Evolutionary conservation across 441 rosid genomes (phyloP), one percentile per base, ranked within the genome.

Genomic region (Adansonia grandidieri): DNA sequence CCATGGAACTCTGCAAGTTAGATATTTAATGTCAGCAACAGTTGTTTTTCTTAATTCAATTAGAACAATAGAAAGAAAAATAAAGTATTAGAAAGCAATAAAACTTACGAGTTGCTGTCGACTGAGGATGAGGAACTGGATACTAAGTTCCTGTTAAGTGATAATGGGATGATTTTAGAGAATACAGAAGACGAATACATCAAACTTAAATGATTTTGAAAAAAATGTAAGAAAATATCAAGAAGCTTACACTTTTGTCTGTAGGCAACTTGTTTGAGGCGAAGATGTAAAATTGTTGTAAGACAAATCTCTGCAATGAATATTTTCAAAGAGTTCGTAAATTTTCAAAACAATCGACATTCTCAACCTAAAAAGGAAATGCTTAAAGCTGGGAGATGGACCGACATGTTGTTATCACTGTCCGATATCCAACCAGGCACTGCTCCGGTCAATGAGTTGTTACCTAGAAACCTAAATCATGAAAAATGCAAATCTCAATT

Each of bases 271-370:
- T 17, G 22, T 0, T n/a, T 67, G 0, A 77, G 83, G 54, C 57
- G 91, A 61, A 56, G 79, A 80, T 0, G 89, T 88, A 82, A 96
- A 96, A 78, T 91, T 89, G 90, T 96, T 96, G 85, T 91, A 90
- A 71, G 99, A 96, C 71, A 94, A 81, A 84, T 96, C 99, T 9
- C 99, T 96, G 92, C 70, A 82, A 73, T 14, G 44, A 62, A 42
- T 32, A 22, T 61, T 63, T 2, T 3, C 73, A 54, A 61, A 32
- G 74, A 56, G 78, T 45, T 14, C 10, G 47, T 17, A 71, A 61
- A 48, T 37, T 61, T 1, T 20, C 6, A 9, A 60, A 24, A 14
- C 15, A 58, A 44, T 61, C 40, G 13, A 57, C 9, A 57, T 57
- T 72, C 63, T 72, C 19, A 9, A 50, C 73, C 48, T 69, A 20